These are phyloP conservation scores for Cryptosporidium viatorum DNA, from an alignment of 169 alveolate species.

Conservation along the genomic window DNA sequence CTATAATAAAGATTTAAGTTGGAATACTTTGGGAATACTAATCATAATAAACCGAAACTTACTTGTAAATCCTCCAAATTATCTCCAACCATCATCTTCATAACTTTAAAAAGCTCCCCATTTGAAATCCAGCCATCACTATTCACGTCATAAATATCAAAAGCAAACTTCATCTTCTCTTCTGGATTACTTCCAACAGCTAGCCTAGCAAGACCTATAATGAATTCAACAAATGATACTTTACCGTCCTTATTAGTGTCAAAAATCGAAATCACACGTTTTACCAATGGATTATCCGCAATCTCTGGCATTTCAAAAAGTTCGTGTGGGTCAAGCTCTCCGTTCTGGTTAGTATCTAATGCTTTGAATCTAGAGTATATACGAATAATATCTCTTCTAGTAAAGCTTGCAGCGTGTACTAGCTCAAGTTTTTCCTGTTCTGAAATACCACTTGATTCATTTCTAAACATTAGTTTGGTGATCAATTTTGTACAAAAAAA, in stretches of 20 bases:
- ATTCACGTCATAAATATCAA: conserved; percentile 95
- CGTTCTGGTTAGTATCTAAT: conserved; percentile 93
- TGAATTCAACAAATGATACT: conserved; percentile 95
- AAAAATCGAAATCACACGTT: conserved; percentile 93
- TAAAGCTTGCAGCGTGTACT: conserved; percentile 89
- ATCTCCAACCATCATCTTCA: conserved; percentile 98
- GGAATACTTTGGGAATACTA: not conserved
- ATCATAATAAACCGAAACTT: conserved; percentile 15
- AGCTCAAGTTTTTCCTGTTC: conserved; percentile 83
- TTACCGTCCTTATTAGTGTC: conserved; percentile 96
- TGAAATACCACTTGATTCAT: conserved; percentile 49
- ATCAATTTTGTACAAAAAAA: not conserved
- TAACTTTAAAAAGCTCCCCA: conserved; percentile 96
- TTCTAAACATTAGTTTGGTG: conserved; percentile 9
- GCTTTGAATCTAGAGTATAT: conserved; percentile 91
- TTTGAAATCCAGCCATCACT: conserved; percentile 96
- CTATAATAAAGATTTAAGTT: conserved; percentile 76
- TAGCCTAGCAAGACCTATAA: conserved; percentile 91
- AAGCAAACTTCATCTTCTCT: conserved; percentile 94
- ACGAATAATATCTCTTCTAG: conserved; percentile 91
- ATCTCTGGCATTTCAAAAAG: conserved; percentile 95
- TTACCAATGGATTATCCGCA: conserved; percentile 95
- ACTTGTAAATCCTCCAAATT: conserved; percentile 94
- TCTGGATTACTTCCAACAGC: conserved; percentile 91
- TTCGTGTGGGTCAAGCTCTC: conserved; percentile 95